These are phyloP conservation scores for Limonomyces culmigenus DNA, from an alignment of 1,284 basidiomycete species.

Conservation along the genomic window DNA sequence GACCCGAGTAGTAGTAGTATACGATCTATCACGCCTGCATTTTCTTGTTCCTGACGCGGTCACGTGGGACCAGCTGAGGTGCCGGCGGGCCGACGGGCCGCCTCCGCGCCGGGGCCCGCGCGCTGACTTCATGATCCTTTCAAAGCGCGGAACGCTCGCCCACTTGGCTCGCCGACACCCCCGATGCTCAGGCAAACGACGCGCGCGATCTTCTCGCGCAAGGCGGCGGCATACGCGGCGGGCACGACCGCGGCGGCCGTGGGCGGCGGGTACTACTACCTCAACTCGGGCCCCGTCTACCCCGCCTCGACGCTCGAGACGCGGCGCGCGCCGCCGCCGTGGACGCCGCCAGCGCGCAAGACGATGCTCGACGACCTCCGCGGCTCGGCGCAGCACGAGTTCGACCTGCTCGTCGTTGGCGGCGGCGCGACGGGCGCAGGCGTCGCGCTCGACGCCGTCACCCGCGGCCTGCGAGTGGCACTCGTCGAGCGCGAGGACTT, in stretches of 20 bases:
- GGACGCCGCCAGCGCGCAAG: conserved; percentile 54
- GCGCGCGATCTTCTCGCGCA: conserved; percentile 30
- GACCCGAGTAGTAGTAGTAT: too few species aligned
- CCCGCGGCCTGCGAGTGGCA: conserved; percentile 82
- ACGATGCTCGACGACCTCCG: conserved; percentile 46
- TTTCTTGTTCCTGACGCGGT: too few species aligned
- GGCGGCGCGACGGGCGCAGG: conserved; percentile 94
- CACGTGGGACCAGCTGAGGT: too few species aligned
- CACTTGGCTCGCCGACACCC: too few species aligned
- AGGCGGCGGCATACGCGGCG: conserved; percentile 31
- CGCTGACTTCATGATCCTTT: too few species aligned
- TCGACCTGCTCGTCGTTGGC: conserved; percentile 77
- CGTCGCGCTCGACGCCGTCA: conserved; percentile 87
- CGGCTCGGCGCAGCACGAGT: conserved; percentile 26
- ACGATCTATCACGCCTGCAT: too few species aligned
- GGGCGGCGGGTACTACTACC: conserved; percentile 49
- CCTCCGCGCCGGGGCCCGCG: too few species aligned
- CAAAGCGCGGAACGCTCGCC: too few species aligned
- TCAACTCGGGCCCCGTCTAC: conserved; percentile 54
- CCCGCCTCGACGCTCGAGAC: conserved; percentile 42
- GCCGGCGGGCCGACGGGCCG: too few species aligned
- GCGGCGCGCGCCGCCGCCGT: conserved; percentile 50
- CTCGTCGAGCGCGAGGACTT: conserved; percentile 93
- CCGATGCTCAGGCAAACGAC: conserved; percentile 20
- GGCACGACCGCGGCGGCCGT: conserved; percentile 31